Evolutionary conservation across 2,329 filamentous ascomycete species (phyloP), one percentile per base, ranked within the genome.

Genomic region (Sclerotinia nivalis): DNA sequence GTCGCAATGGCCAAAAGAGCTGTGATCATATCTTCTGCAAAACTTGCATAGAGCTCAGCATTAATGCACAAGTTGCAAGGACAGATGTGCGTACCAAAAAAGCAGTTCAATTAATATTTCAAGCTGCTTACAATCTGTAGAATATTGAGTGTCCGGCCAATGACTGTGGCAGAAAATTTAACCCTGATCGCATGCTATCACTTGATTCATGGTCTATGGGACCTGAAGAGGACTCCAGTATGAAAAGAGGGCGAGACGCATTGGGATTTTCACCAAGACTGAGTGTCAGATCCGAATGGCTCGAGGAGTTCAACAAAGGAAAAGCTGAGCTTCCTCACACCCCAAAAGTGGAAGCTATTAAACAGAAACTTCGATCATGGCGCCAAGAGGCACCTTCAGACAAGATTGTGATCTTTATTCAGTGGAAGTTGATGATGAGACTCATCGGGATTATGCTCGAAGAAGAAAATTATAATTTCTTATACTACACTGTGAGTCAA

Each of bases 351-450:
- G 62, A 66, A 10, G 62, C 49, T 28, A 55, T 66, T 22, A n/a
- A 50, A 20, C 9, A 12, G 12, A 10, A 45, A 31, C 28, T 66
- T 25, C 37, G 4, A 25, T 15, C 4, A 5, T 66, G 62, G 62
- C 15, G 37, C 2, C 7, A 2, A 25, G 37, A 54, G 12, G 62
- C 34, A 22, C 62, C 62, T 15, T 43, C 49, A 4, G 62, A 66
- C 34, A 66, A 66, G 18, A 54, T 56, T 9, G 28, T 66, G 18
- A 56, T 66, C 34, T 66, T 66, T 31, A n/a, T 45, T 20, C 62
- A 66, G 62, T 66, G 62, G 62, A 25, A 25, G 4, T 10, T 56
- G n/a, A 66, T 66, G 62, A 55, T 66, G 34, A 15, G 34, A n/a
- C 28, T 66, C n/a, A 66, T 66, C 28, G 62, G 62, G 28, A 34